Evolutionary conservation across 192 early-diverging fungal species (phyloP).

Genomic region (Entomortierella lignicola): DNA sequence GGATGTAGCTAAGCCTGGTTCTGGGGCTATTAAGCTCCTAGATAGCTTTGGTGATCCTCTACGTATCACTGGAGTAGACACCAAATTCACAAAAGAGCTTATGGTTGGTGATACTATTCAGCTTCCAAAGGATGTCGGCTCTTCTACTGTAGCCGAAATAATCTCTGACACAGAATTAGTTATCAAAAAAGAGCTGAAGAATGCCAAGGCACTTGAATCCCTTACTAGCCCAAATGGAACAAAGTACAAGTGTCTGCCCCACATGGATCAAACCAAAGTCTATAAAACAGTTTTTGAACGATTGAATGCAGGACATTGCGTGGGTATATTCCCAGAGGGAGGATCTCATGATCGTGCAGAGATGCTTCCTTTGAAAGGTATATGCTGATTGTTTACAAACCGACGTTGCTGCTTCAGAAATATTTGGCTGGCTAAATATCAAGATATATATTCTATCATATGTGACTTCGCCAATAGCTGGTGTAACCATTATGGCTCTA

Average conservation of each 20-base stretch:
- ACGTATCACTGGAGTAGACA: conserved; percentile 75
- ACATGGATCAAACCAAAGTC: conserved; percentile 90
- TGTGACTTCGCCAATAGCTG: conserved; percentile 56
- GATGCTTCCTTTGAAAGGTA: conserved; percentile 94
- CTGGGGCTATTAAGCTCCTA: conserved; percentile 75
- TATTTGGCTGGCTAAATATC: no score
- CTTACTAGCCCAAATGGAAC: conserved; percentile 70
- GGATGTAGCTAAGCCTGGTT: conserved; percentile 80
- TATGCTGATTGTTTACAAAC: no score
- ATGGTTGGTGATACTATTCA: conserved; percentile 70
- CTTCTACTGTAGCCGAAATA: conserved; percentile 79
- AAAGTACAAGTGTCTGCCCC: conserved; percentile 76
- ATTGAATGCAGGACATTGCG: conserved; percentile 76
- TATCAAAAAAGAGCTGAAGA: conserved; percentile 82
- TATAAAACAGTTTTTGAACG: conserved; percentile 86
- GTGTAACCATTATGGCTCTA: conserved; percentile 86
- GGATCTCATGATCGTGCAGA: conserved; percentile 97
- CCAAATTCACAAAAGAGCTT: conserved; percentile 76
- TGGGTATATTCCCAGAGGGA: conserved; percentile 99
- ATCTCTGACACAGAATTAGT: conserved; percentile 84
- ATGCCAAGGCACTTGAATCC: conserved; percentile 69
- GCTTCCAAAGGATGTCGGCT: conserved; percentile 69
- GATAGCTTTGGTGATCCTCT: conserved; percentile 75
- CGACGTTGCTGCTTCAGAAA: no score
- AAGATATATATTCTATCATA: no score